Percentiles rank a stretch among this genome's conserved stretches.
Conservation (phyloP, 1,139 yeast genomes). For the Geotrichum europaeum region DNA sequence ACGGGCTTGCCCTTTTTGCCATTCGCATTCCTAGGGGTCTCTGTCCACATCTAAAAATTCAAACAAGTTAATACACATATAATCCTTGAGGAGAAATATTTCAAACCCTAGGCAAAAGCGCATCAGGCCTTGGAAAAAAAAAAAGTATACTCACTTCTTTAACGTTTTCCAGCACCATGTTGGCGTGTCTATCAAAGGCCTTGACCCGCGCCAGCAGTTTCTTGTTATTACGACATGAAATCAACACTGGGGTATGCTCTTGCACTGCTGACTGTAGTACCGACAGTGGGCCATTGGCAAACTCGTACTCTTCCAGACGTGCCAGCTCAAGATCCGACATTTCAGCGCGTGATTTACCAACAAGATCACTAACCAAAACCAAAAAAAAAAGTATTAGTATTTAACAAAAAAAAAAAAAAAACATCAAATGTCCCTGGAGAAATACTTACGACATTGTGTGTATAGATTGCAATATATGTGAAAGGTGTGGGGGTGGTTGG, state of each 20-base stretch:
- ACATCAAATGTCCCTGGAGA: not conserved
- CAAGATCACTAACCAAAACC: slow-evolving; percentile 23
- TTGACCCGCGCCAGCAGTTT: slow-evolving; percentile 83
- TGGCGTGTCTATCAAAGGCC: slow-evolving; percentile 95
- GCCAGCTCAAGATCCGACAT: slow-evolving; percentile 73
- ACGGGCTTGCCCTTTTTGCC: slow-evolving; percentile 68
- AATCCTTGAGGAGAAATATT: not conserved
- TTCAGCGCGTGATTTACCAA: slow-evolving; percentile 44
- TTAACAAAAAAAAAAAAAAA: not conserved
- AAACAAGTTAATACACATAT: not conserved
- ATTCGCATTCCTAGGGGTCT: slow-evolving; percentile 53
- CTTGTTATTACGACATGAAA: slow-evolving; percentile 88
- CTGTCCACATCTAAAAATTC: slow-evolving; percentile 57
- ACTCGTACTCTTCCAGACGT: slow-evolving; percentile 83
- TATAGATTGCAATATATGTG: not conserved
- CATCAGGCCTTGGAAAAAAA: not conserved
- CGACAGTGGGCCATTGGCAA: slow-evolving; percentile 85
- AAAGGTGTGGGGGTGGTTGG: not conserved
- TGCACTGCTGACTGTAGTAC: slow-evolving; percentile 74
- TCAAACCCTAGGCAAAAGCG: not conserved
- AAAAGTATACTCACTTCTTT: slow-evolving; percentile 49
- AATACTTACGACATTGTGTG: not conserved
- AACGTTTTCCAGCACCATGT: slow-evolving; percentile 86
- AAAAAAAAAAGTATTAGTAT: not conserved
- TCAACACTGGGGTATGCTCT: slow-evolving; percentile 68